Percentiles rank a stretch among this genome's conserved stretches.
Conservation (phyloP, 805 yeast species). For the Blastobotrys chiropterorum region DNA sequence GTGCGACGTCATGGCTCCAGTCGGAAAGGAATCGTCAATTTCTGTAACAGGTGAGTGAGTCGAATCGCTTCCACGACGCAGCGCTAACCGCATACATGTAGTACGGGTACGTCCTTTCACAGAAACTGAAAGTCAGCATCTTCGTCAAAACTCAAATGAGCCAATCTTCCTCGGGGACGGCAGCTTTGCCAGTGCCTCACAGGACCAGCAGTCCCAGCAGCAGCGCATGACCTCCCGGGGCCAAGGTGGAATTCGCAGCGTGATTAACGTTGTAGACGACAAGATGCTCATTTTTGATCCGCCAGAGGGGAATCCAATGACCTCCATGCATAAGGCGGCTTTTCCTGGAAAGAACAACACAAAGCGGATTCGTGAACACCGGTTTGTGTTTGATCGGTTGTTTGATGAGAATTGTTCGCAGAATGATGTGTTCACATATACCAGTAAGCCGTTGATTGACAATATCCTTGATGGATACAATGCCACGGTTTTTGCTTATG, state of each 20-base stretch:
- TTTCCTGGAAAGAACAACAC: conserved; percentile 30
- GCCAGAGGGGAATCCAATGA: conserved; percentile 58
- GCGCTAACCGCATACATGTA: background rate
- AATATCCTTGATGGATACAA: conserved; percentile 78
- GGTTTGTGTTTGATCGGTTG: conserved; percentile 74
- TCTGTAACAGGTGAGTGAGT: conserved; percentile 19
- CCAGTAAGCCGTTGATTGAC: conserved; percentile 68
- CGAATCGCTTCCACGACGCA: background rate
- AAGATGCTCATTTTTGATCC: conserved; percentile 86
- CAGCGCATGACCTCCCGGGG: conserved; percentile 19
- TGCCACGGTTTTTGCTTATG: conserved; percentile 91
- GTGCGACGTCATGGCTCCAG: background rate
- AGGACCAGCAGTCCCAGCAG: conserved; percentile 7
- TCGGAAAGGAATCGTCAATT: conserved; percentile 21
- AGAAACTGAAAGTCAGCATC: conserved; percentile 42
- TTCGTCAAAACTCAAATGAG: conserved; percentile 38
- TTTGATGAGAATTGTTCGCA: conserved; percentile 66
- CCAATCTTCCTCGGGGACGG: conserved; percentile 50
- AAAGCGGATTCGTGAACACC: conserved; percentile 57
- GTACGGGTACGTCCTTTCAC: conserved; percentile 83
- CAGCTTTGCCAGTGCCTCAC: conserved; percentile 33
- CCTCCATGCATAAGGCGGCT: conserved; percentile 40
- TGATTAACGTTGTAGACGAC: conserved; percentile 77
- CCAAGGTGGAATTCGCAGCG: conserved; percentile 44
- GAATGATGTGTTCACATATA: conserved; percentile 55